A percentile compares a stretch with the other conserved stretches of the same genome.
Evolutionary conservation across 2,329 filamentous ascomycete species (phyloP).

Genomic region (Scorias spongiosa): DNA sequence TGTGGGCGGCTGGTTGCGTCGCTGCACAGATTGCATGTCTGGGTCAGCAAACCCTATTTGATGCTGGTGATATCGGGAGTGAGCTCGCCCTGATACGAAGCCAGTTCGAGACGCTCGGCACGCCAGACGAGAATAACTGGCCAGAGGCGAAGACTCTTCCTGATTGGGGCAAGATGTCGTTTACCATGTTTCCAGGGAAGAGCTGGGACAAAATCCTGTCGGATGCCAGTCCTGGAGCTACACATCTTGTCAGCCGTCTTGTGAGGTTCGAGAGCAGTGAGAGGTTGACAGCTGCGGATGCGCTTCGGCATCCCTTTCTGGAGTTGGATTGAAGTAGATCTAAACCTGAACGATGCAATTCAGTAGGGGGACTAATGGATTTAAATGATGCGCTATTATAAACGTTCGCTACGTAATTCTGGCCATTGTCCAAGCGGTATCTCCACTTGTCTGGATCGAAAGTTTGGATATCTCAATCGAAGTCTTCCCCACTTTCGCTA

Average conservation of each 20-base stretch:
- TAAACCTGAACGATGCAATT: too few species aligned
- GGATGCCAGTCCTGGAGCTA: constrained; percentile 40
- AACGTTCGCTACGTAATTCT: too few species aligned
- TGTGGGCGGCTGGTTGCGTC: constrained; percentile 80
- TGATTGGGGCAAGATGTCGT: constrained; percentile 78
- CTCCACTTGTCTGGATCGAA: too few species aligned
- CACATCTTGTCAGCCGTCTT: constrained; percentile 50
- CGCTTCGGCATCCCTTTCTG: constrained; percentile 11
- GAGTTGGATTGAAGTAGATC: too few species aligned
- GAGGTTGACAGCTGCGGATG: constrained; percentile 53
- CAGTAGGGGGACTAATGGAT: too few species aligned
- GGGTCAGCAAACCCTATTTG: constrained; percentile 53
- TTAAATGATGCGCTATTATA: too few species aligned
- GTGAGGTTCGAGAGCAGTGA: constrained; percentile 56
- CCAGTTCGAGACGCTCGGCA: constrained; percentile 84
- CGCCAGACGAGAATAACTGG: constrained; percentile 67
- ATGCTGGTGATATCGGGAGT: constrained; percentile 78
- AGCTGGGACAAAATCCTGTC: constrained; percentile 58
- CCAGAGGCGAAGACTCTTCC: constrained; percentile 59
- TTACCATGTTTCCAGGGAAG: constrained; percentile 54
- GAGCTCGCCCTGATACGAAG: constrained; percentile 82
- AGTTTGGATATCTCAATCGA: not conserved
- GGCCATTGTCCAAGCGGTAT: too few species aligned
- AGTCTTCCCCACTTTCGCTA: not conserved
- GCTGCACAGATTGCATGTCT: constrained; percentile 56